Percentiles rank a stretch among this genome's conserved stretches.
These are phyloP conservation scores for Diatrype stigma DNA, from an alignment of 2,329 filamentous ascomycete species.

Conservation along the genomic window DNA sequence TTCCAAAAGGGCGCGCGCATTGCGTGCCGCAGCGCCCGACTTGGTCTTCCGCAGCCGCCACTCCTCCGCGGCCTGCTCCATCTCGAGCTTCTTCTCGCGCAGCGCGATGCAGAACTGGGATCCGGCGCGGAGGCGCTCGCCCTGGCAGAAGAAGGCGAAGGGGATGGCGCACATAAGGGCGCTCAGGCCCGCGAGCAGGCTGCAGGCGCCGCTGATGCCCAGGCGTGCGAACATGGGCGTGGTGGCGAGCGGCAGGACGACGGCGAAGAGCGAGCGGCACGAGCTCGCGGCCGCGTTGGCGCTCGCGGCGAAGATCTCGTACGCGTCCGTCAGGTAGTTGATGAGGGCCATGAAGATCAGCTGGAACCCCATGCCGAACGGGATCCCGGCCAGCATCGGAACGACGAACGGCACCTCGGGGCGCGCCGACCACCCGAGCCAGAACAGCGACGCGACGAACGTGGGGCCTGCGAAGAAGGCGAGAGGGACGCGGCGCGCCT, in stretches of 20 bases:
- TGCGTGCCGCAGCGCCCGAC: neutral
- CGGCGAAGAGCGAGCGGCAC: constrained; percentile 46
- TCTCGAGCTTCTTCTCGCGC: constrained; percentile 44
- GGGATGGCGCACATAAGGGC: constrained; percentile 47
- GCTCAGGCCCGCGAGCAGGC: constrained; percentile 47
- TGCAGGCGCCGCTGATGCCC: constrained; percentile 46
- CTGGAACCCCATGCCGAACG: constrained; percentile 59
- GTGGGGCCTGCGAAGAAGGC: constrained; percentile 67
- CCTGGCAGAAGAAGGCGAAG: constrained; percentile 52
- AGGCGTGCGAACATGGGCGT: constrained; percentile 45
- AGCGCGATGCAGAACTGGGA: constrained; percentile 61
- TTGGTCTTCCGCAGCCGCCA: constrained; percentile 18
- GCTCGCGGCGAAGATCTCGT: constrained; percentile 58
- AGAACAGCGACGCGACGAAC: constrained; percentile 53
- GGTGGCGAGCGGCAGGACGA: constrained; percentile 54
- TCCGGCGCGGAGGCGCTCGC: constrained; percentile 48
- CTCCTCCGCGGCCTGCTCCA: constrained; percentile 36
- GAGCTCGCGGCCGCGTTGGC: constrained; percentile 49
- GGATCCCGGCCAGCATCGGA: constrained; percentile 56
- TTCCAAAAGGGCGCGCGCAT: neutral
- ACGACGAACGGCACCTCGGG: constrained; percentile 45
- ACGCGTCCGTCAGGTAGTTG: constrained; percentile 65
- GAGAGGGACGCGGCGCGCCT: constrained; percentile 49
- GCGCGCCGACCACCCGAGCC: constrained; percentile 57
- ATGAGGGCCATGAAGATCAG: constrained; percentile 59